A percentile compares a stretch with the other conserved stretches of the same genome.
phyloP scores from a whole-genome alignment of 768 basidiomycete species.

The Pisolithus orientalis region DNA sequence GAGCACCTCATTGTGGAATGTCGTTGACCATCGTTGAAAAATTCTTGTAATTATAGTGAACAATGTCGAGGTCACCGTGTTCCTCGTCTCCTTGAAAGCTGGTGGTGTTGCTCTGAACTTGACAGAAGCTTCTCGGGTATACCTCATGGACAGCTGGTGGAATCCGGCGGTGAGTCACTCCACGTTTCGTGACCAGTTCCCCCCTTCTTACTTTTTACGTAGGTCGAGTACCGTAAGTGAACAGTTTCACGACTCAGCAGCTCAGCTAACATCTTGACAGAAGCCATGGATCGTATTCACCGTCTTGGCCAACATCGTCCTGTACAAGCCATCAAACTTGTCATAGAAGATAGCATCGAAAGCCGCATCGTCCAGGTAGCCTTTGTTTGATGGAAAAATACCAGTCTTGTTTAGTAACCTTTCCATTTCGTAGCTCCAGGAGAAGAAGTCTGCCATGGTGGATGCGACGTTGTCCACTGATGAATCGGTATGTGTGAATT shows the following conservation, averaged over 20 bases:
- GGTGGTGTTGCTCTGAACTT: conserved; percentile 90
- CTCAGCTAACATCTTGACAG: conserved; percentile 31
- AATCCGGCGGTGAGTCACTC: conserved; percentile 72
- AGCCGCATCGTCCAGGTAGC: conserved; percentile 83
- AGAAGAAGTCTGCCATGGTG: conserved; percentile 96
- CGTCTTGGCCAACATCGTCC: conserved; percentile 92
- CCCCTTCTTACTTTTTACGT: neutral
- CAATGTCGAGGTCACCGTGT: conserved; percentile 92
- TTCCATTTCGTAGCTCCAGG: conserved; percentile 56
- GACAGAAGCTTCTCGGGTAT: conserved; percentile 88
- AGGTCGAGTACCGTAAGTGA: conserved; percentile 75
- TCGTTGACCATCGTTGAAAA: neutral
- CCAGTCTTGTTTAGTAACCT: neutral
- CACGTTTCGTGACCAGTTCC: neutral
- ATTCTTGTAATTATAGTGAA: conserved; percentile 51
- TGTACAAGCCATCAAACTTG: conserved; percentile 88
- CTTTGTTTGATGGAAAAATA: neutral
- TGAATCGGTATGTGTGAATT: conserved; percentile 51
- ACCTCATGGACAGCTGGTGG: conserved; percentile 99
- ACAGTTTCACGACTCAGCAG: neutral
- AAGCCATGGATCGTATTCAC: conserved; percentile 98
- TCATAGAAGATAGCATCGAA: conserved; percentile 96
- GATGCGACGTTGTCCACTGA: conserved; percentile 81
- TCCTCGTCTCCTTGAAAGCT: conserved; percentile 93
- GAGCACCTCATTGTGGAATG: conserved; percentile 20